Conservation (phyloP, 2,329 filamentous ascomycete species). For the Calonectria fujianensis region DNA sequence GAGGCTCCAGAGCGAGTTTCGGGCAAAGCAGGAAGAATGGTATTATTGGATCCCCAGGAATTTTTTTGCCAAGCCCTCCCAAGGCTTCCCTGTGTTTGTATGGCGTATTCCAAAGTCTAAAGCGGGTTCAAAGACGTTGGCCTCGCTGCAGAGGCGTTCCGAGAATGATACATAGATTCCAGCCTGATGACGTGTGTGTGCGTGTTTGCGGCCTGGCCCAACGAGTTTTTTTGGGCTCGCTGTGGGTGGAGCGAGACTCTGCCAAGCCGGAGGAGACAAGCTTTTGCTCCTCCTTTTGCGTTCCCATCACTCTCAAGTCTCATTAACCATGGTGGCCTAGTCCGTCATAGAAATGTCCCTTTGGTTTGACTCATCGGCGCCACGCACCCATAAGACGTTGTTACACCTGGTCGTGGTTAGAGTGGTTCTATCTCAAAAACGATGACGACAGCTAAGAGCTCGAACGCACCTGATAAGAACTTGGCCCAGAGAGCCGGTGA, state of each 20-base stretch:
- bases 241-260: slow-evolving; percentile 8
- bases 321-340: slow-evolving; percentile 14
- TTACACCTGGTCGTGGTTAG: slow-evolving; percentile 79
- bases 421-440: neutral
- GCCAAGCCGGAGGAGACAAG: slow-evolving; percentile 8
- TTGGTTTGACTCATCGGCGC: slow-evolving; percentile 70
- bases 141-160: slow-evolving; percentile 27
- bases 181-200: slow-evolving; percentile 17
- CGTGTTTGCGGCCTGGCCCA: slow-evolving; percentile 9
- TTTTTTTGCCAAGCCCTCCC: slow-evolving; percentile 21
- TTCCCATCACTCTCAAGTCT: slow-evolving; percentile 20
- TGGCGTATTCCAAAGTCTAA: slow-evolving; percentile 24
- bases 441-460: neutral
- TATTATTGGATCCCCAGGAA: slow-evolving; percentile 28
- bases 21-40: slow-evolving; percentile 29
- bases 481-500: slow-evolving; percentile 88
- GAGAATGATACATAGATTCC: slow-evolving; percentile 29
- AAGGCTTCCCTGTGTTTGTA: slow-evolving; percentile 22
- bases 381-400: slow-evolving; percentile 95
- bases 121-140: slow-evolving; percentile 13
- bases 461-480: slow-evolving; percentile 87
- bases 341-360: slow-evolving; percentile 73
- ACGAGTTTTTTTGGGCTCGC: slow-evolving; percentile 9
- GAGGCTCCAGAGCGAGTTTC: neutral
- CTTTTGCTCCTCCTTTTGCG: slow-evolving; percentile 3